Conservation (phyloP, 169 alveolate species). For the Eimeria zaria region DNA sequence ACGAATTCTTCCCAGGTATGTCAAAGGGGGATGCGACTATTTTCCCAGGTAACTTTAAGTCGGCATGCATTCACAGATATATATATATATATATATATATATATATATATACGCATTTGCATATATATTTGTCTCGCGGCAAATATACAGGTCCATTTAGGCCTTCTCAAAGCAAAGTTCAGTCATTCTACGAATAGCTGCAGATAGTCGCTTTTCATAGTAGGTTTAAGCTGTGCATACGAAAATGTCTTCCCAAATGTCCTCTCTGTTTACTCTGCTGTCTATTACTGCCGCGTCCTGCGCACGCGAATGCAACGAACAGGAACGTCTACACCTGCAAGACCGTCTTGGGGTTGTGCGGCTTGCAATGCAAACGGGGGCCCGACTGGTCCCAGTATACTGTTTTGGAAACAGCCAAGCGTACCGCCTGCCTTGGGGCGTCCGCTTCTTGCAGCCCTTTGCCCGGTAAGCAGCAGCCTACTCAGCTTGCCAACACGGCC, state of each 20-base stretch:
- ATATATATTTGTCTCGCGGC: neutral
- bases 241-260: too few species aligned
- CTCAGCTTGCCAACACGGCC: neutral
- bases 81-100: too few species aligned
- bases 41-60: neutral
- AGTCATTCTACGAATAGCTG: neutral
- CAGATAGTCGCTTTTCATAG: too few species aligned
- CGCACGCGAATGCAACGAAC: neutral
- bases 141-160: neutral
- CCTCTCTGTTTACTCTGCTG: neutral
- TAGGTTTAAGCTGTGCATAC: too few species aligned
- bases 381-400: constrained; percentile 75
- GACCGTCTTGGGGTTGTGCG: constrained; percentile 80
- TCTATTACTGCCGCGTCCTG: neutral
- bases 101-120: too few species aligned
- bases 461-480: constrained; percentile 58
- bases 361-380: constrained; percentile 83
- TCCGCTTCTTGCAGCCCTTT: constrained; percentile 72
- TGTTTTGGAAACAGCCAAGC: constrained; percentile 82
- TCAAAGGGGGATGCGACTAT: neutral
- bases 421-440: constrained; percentile 65
- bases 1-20: constrained; percentile 41
- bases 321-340: constrained; percentile 81
- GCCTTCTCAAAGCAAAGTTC: neutral
- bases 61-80: neutral